Base-by-base conservation (phyloP, 2,329 filamentous ascomycete species). In the Fusarium bactridioides region DNA sequence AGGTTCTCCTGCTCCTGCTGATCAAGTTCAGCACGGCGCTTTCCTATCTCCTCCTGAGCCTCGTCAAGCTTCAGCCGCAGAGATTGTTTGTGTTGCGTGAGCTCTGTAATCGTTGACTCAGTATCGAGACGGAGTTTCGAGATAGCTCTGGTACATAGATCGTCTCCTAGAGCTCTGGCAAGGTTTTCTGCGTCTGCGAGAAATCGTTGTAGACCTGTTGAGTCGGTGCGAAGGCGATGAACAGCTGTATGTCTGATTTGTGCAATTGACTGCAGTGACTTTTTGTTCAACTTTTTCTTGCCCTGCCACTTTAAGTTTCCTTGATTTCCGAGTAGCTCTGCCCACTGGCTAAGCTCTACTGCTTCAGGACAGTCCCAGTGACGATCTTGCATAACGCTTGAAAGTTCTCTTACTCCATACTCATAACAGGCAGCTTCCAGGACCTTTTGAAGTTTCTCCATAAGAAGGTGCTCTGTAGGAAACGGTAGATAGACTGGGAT, bases 201-300 rank as follows among this genome's bases (percentile, higher is more conserved):
- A 19, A 50, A 50, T 1, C 5, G 10, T 1, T 50, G 11, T 10
- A 50, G 21, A 23, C 29, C n/a, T 0, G 8, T 0, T 4, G 29
- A 23, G 0, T 12, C 8, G 2, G 47, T 50, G 0, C 29, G 29
- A 0, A 50, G 0, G 0, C 29, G 29, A 19, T 50, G 29, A 0
- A 50, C 47, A 2, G 47, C n/a, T 19, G 29, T 33, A 23, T 50
- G 29, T 13, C 29, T 50, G 2, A 50, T 33, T 33, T 33, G n/a
- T 5, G 29, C 16, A 10, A 50, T 23, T 0, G 29, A n/a, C n/a
- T n/a, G n/a, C n/a, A n/a, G n/a, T 27, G n/a, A 9, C 8, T 12
- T 2, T 9, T 16, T 12, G 1, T 9, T 5, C 0, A 21, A 5
- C 27, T n/a, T 48, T 7, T 7, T 7, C 3, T 3, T 31, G 7